phyloP scores from a whole-genome alignment of 345 rosid genomes.

The Brassica cretica region DNA sequence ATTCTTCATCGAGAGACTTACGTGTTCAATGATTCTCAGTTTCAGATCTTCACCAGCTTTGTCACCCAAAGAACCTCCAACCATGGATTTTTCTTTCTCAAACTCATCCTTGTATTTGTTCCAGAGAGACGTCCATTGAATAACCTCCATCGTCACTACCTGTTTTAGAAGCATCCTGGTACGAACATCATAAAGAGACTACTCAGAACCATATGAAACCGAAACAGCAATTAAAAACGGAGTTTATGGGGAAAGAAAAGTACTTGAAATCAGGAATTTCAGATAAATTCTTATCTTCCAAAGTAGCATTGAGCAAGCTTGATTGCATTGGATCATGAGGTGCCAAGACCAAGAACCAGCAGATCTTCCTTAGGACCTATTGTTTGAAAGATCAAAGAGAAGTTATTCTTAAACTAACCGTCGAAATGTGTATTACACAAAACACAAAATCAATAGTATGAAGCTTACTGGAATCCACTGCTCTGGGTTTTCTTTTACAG shows the following conservation, averaged over 20 bases:
- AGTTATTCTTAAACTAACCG: not conserved
- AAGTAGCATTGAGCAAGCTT: constrained; percentile 80
- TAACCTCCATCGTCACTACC: constrained; percentile 95
- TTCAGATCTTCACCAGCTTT: constrained; percentile 95
- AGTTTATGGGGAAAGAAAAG: not conserved
- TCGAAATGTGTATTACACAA: not conserved
- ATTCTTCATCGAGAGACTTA: constrained; percentile 28
- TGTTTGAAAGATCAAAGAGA: constrained; percentile 15
- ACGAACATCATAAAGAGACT: not conserved
- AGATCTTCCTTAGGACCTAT: constrained; percentile 81
- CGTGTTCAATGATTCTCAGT: constrained; percentile 94
- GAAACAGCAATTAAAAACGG: not conserved
- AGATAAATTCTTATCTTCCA: constrained; percentile 77
- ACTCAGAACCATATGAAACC: not conserved
- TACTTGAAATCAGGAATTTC: constrained; percentile 86
- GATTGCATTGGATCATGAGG: constrained; percentile 95
- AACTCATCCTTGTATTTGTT: constrained; percentile 77
- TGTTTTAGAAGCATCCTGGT: constrained; percentile 78
- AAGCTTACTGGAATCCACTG: constrained; percentile 78
- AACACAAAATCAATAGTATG: not conserved
- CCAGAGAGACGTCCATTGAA: constrained; percentile 97
- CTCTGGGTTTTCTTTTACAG: constrained; percentile 70
- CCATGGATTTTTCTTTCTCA: constrained; percentile 76
- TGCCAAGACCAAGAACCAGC: constrained; percentile 82
- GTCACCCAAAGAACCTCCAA: constrained; percentile 84